A percentile compares a stretch with the other conserved stretches of the same genome.
These are phyloP conservation scores for Ordospora colligata DNA, from an alignment of 371 early-diverging fungal species.

Conservation along the genomic window DNA sequence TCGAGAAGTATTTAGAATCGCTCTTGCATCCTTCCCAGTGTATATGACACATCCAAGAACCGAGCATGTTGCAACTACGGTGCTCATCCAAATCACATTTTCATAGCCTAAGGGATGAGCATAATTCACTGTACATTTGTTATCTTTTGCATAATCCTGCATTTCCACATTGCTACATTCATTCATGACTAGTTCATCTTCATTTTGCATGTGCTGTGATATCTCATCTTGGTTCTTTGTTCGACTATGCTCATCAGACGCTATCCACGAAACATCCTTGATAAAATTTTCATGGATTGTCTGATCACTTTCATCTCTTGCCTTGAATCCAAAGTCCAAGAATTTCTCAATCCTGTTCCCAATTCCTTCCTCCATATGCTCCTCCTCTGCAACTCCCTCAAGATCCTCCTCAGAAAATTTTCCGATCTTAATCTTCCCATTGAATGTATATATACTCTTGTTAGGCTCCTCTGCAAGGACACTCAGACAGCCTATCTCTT, in stretches of 20 bases:
- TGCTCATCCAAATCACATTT: constrained; percentile 93
- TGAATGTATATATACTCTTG: constrained; percentile 86
- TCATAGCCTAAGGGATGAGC: constrained; percentile 72
- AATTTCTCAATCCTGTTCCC: not conserved
- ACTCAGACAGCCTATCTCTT: constrained; percentile 14
- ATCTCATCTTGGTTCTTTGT: not conserved
- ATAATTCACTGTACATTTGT: constrained; percentile 27
- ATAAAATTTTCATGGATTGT: not conserved
- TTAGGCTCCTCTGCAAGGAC: constrained; percentile 73
- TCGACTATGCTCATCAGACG: not conserved
- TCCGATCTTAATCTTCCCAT: constrained; percentile 67
- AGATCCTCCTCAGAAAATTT: not conserved
- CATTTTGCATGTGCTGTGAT: not conserved
- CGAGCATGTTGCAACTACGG: constrained; percentile 82
- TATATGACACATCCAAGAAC: constrained; percentile 83
- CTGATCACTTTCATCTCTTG: not conserved
- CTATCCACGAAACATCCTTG: not conserved
- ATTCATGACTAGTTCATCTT: not conserved
- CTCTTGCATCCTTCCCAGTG: constrained; percentile 87
- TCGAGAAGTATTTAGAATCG: constrained; percentile 89
- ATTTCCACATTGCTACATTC: not conserved
- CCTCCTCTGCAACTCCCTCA: constrained; percentile 1
- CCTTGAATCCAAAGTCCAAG: constrained; percentile 5
- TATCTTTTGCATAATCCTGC: constrained; percentile 20
- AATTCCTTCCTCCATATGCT: not conserved